phyloP scores from a whole-genome alignment of 345 rosid genomes.

The Populus tremula region DNA sequence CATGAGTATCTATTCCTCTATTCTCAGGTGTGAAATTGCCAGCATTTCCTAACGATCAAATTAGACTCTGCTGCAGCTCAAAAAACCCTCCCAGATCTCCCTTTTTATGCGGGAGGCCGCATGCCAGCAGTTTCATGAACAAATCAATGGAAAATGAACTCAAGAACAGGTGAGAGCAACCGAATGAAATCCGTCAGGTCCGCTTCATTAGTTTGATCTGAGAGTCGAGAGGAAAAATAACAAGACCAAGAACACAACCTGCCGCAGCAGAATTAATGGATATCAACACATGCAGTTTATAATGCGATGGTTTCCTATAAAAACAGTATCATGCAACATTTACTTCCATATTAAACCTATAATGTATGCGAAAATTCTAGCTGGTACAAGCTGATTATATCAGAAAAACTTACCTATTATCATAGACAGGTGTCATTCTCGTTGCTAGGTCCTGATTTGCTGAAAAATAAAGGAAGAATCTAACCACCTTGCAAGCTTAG shows the following conservation, averaged over 20 bases:
- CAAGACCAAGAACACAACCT: not conserved
- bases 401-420: not conserved
- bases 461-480: conserved; percentile 44
- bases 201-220: not conserved
- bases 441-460: conserved; percentile 27
- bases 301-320: not conserved
- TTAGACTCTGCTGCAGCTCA: not conserved
- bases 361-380: not conserved
- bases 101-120: not conserved
- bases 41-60: not conserved
- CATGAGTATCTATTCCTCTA: not conserved
- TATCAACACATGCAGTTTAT: too few relatives aligned
- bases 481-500: conserved; percentile 64
- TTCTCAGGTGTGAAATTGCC: not conserved
- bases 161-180: not conserved
- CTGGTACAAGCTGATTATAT: not conserved
- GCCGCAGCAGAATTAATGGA: not conserved
- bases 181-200: not conserved
- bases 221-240: not conserved
- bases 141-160: not conserved
- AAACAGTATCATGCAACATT: not conserved
- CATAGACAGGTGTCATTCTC: conserved; percentile 35
- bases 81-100: not conserved
- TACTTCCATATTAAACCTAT: not conserved
- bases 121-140: not conserved